phyloP scores from a whole-genome alignment of 148 eudicot species.

The Cornus controversa region DNA sequence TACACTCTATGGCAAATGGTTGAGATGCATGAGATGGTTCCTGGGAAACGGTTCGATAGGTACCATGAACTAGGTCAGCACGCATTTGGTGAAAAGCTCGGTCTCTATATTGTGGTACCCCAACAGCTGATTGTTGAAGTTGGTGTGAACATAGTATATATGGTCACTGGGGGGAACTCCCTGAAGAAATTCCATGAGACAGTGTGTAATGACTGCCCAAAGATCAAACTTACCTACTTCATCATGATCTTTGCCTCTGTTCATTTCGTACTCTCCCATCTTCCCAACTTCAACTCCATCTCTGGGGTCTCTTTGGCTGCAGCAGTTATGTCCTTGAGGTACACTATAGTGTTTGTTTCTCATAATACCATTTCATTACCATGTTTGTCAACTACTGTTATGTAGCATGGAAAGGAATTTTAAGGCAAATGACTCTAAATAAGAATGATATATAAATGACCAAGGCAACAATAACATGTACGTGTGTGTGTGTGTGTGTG shows the following conservation, averaged over 20 bases:
- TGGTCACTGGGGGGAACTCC: constrained; percentile 26
- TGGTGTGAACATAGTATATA: constrained; percentile 17
- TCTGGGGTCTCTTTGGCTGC: constrained; percentile 22
- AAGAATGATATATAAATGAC: too few relatives aligned
- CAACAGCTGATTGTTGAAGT: constrained; percentile 23
- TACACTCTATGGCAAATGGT: constrained; percentile 32
- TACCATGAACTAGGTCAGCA: constrained; percentile 27
- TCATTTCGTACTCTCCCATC: constrained; percentile 24
- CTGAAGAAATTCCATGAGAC: constrained; percentile 13
- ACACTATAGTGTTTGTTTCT: background rate
- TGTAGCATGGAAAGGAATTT: too few relatives aligned
- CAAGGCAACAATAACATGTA: too few relatives aligned
- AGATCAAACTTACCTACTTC: constrained; percentile 13
- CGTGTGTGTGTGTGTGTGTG: background rate
- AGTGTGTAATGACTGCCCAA: background rate
- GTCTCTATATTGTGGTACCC: constrained; percentile 22
- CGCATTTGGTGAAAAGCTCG: constrained; percentile 28
- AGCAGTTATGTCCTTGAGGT: constrained; percentile 28
- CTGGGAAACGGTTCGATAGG: constrained; percentile 22
- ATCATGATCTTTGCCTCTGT: constrained; percentile 26
- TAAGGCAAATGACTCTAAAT: too few relatives aligned
- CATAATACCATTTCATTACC: background rate
- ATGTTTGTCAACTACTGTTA: background rate
- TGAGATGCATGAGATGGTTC: constrained; percentile 26
- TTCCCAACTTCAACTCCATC: constrained; percentile 29